Evolutionary conservation across 2,329 filamentous ascomycete genomes (phyloP), one percentile per base, ranked within the genome.

Genomic region (Chrysoporthe austroafricana): DNA sequence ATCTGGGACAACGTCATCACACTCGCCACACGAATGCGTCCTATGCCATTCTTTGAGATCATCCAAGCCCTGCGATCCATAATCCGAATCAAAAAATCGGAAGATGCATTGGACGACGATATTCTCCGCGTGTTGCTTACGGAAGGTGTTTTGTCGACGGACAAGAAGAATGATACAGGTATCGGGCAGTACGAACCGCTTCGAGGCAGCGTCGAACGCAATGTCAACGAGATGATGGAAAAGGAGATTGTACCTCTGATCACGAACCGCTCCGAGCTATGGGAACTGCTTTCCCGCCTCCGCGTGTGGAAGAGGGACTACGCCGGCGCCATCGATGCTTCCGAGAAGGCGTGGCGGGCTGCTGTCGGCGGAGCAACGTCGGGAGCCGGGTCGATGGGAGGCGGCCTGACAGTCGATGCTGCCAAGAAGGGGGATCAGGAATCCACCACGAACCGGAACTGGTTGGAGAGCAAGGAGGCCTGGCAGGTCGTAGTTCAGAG

Each of bases 1-100:
- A 97, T 99, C 77, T 98, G 95, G 95, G 93, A 97, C 76, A 99
- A 99, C 74, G 91, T 98, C 18, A 87, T 99, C 67, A 96, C 94
- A 0, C 90, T 98, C 32, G 91, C 92, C 0, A 88, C 92, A 0
- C 91, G 93, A 1, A 86, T 96, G 39, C 85, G 84, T 0, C 94
- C 95, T 0, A 90, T 92, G 0, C 88, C 91, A 0, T 89, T 93
- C 75, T 78, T 83, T 0, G 93, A 97, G 70, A 87, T 97, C 62
- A 81, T 97, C 43, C 84, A 90, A 4, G 93, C 93, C 0, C 85
- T 96, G 68, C 87, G 86, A 52, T 88, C 90, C 69, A 85, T 98
- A 63, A 88, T 97, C 64, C 88, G 91, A 34, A 87, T 98, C 50
- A 89, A 92, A 52, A 85, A 89, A 54, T 90, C 91, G 5, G 96